Conservation (phyloP, 2,329 filamentous ascomycete species). For the Sarocladiaceae sp. region DNA sequence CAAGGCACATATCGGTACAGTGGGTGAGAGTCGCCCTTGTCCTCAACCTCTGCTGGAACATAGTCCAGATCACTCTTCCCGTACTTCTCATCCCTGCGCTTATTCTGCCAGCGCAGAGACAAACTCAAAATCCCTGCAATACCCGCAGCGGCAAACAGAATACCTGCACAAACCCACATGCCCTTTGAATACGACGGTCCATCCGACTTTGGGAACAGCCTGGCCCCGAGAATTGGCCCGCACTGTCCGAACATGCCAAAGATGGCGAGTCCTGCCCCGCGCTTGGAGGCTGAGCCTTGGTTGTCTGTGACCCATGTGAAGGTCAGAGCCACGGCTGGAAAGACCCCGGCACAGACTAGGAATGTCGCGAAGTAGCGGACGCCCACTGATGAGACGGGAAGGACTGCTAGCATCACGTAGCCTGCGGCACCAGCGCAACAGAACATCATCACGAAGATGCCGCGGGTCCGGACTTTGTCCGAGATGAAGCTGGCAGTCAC, state of each 20-base stretch:
- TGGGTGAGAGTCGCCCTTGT: conserved; percentile 12
- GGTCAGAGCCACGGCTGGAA: conserved; percentile 23
- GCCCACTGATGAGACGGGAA: conserved; percentile 13
- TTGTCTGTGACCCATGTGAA: conserved; percentile 28
- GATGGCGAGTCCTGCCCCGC: conserved; percentile 21
- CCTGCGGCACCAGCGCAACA: conserved; percentile 22
- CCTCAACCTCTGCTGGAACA: conserved; percentile 11
- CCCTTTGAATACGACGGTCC: background rate
- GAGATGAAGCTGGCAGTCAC: conserved; percentile 25
- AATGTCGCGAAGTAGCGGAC: conserved; percentile 32
- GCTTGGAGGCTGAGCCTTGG: conserved; percentile 24
- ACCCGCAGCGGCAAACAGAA: conserved; percentile 20
- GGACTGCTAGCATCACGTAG: conserved; percentile 22
- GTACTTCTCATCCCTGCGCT: conserved; percentile 11
- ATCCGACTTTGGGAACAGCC: background rate
- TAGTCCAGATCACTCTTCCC: conserved; percentile 14
- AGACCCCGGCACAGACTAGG: conserved; percentile 29
- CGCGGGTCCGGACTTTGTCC: conserved; percentile 30
- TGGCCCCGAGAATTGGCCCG: background rate
- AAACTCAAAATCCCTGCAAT: conserved; percentile 11
- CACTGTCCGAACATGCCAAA: conserved; percentile 23
- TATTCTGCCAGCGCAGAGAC: conserved; percentile 13
- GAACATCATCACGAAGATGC: conserved; percentile 25
- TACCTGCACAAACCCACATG: background rate
- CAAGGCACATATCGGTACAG: conserved; percentile 11